phyloP scores from a whole-genome alignment of 1,284 basidiomycete genomes.

The Rhizopogon hawkerae region DNA sequence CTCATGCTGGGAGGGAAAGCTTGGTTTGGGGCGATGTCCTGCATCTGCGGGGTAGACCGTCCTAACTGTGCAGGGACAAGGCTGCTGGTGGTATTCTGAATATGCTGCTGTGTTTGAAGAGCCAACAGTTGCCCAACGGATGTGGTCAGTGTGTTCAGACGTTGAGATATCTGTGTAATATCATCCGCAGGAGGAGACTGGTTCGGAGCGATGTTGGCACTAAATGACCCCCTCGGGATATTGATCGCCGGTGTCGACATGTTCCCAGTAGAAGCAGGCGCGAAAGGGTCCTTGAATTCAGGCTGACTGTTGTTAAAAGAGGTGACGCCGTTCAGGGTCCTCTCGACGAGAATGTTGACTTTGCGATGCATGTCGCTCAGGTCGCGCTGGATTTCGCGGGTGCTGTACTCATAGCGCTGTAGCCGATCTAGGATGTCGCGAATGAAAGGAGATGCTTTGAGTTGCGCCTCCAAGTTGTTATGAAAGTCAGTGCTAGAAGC shows the following conservation, averaged over 20 bases:
- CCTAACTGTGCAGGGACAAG: slow-evolving; percentile 36
- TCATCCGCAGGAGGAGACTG: slow-evolving; percentile 60
- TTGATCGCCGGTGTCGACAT: slow-evolving; percentile 32
- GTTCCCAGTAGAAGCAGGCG: slow-evolving; percentile 27
- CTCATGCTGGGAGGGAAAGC: slow-evolving; percentile 32
- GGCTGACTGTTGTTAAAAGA: slow-evolving; percentile 35
- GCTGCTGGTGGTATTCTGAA: slow-evolving; percentile 37
- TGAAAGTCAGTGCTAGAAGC: slow-evolving; percentile 35
- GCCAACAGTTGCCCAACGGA: slow-evolving; percentile 82
- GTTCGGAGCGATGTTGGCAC: slow-evolving; percentile 56
- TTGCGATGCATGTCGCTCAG: slow-evolving; percentile 69
- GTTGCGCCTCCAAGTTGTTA: slow-evolving; percentile 57
- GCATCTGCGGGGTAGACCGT: slow-evolving; percentile 36
- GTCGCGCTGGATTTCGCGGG: slow-evolving; percentile 67
- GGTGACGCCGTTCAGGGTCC: slow-evolving; percentile 33
- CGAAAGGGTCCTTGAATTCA: slow-evolving; percentile 75
- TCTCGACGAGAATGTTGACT: slow-evolving; percentile 67
- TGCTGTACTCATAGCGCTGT: slow-evolving; percentile 58
- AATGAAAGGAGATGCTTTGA: slow-evolving; percentile 65
- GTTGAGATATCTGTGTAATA: slow-evolving; percentile 69
- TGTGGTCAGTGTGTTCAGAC: slow-evolving; percentile 72
- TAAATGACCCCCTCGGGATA: slow-evolving; percentile 52
- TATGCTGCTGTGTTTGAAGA: slow-evolving; percentile 63
- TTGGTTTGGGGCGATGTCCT: slow-evolving; percentile 45
- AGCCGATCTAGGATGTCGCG: slow-evolving; percentile 72